Evolutionary conservation across 108 stramenopile genomes (phyloP), one percentile per base, ranked within the genome.

Genomic region (Schizochytrium sp.): DNA sequence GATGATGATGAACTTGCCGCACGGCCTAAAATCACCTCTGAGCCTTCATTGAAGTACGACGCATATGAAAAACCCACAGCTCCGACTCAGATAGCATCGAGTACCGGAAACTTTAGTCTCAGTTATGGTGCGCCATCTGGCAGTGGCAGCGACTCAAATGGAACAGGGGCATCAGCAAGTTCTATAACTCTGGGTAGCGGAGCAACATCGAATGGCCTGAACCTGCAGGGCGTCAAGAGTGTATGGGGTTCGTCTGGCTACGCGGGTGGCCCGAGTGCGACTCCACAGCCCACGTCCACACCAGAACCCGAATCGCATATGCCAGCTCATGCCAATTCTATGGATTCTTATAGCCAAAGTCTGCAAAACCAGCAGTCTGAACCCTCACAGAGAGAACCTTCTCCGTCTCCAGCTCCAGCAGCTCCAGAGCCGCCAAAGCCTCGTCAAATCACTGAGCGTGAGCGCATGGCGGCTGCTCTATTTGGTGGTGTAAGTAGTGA

Each of bases 391-490:
- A 38, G 64, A 10, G 64, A 69, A 2, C 12, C 64, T 7, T 69
- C 64, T 69, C 64, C 64, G 7, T 38, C 64, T 8, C 61, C 61
- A 4, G 61, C 61, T 5, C 76, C 76, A 50, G 76, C 76, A 10
- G 17, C 76, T 47, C 15, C 47, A 0, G 15, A 47, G 5, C 76
- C 76, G 13, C 28, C 76, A 8, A 49, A 55, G 15, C 76, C 76
- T 5, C 49, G 28, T n/a, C 96, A 96, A 88, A 96, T 96, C 60
- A 89, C 96, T 17, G 96, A 98, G 89, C 97, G 97, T 89, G 97
- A 98, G 93, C 93, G 95, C 72, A 95, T 96, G 95, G 98, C 98
- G 50, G 96, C 97, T 46, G 96, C 95, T 49, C 94, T 98, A 60
- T 98, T 98, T 91, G 97, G 97, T 61, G 98, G 98, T 3, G 90